Conservation (phyloP, 169 alveolate genomes). For the Eimeria necatrix region DNA sequence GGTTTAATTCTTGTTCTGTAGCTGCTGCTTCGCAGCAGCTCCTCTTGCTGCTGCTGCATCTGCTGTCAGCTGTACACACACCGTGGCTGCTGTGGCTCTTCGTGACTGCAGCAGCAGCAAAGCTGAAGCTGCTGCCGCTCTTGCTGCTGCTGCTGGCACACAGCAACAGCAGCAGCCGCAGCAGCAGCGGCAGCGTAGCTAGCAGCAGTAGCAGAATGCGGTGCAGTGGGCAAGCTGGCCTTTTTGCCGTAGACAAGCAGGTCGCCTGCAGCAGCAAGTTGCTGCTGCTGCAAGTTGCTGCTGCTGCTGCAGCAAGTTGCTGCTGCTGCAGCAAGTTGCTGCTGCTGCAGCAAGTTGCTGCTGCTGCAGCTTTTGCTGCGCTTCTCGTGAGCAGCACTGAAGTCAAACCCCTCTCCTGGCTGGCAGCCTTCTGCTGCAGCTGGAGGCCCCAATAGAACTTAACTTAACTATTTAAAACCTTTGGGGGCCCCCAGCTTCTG, state of each 20-base stretch:
- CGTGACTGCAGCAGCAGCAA: not conserved
- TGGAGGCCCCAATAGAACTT: no score
- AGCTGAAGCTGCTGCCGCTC: not conserved
- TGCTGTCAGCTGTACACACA: not conserved
- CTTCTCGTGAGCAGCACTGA: not conserved
- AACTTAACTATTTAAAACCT: no score
- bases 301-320: not conserved
- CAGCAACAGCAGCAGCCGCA: not conserved
- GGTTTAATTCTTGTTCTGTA: not conserved
- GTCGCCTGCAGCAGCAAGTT: not conserved
- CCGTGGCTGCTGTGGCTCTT: not conserved
- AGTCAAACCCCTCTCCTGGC: not conserved
- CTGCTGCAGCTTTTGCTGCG: not conserved
- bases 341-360: not conserved
- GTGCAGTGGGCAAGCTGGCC: not conserved
- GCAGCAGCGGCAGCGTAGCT: not conserved
- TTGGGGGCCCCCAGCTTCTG: no score
- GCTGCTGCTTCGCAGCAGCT: not conserved
- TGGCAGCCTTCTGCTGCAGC: no score
- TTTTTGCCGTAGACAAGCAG: not conserved
- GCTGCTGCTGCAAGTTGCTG: conserved; percentile 26
- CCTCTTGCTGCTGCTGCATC: not conserved
- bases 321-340: not conserved
- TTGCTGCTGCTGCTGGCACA: not conserved
- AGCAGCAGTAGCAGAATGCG: not conserved